These are phyloP conservation scores for Isabelozyma heimii DNA, from an alignment of 805 yeast genomes.

Conservation along the genomic window DNA sequence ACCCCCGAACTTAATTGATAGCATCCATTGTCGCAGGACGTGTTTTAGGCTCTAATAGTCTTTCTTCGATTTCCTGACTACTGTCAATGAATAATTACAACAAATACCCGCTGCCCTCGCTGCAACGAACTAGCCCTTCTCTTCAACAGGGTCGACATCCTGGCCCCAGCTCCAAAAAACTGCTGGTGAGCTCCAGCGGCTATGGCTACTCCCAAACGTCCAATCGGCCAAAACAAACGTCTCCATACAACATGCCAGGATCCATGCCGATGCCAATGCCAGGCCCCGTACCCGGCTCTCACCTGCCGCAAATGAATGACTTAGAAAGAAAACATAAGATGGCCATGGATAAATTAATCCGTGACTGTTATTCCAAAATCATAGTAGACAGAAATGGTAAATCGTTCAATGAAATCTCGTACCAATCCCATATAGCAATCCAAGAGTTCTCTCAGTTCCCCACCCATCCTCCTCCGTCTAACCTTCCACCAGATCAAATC, in stretches of 20 bases:
- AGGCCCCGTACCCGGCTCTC: background rate
- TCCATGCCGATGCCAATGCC: constrained; percentile 1
- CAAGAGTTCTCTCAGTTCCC: constrained; percentile 75
- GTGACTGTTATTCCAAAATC: constrained; percentile 37
- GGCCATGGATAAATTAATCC: constrained; percentile 29
- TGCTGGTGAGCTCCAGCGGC: background rate
- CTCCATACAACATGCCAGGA: background rate
- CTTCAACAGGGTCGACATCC: background rate
- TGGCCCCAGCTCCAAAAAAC: background rate
- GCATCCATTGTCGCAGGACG: too few species aligned
- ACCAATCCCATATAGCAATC: constrained; percentile 73
- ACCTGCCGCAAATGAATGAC: constrained; percentile 3
- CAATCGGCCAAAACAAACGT: background rate
- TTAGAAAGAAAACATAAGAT: constrained; percentile 10
- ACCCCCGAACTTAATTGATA: too few species aligned
- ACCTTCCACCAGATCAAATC: constrained; percentile 36
- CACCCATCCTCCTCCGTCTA: constrained; percentile 62
- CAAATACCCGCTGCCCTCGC: background rate
- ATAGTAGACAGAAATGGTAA: constrained; percentile 20
- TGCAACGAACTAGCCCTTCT: background rate
- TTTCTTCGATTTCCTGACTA: too few species aligned
- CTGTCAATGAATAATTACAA: background rate
- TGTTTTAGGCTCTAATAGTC: too few species aligned
- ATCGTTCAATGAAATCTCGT: constrained; percentile 34
- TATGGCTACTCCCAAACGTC: background rate